A percentile compares a stretch with the other conserved stretches of the same genome.
These are phyloP conservation scores for Umbilicaria muhlenbergii DNA, from an alignment of 495 filamentous ascomycete species.

Conservation along the genomic window DNA sequence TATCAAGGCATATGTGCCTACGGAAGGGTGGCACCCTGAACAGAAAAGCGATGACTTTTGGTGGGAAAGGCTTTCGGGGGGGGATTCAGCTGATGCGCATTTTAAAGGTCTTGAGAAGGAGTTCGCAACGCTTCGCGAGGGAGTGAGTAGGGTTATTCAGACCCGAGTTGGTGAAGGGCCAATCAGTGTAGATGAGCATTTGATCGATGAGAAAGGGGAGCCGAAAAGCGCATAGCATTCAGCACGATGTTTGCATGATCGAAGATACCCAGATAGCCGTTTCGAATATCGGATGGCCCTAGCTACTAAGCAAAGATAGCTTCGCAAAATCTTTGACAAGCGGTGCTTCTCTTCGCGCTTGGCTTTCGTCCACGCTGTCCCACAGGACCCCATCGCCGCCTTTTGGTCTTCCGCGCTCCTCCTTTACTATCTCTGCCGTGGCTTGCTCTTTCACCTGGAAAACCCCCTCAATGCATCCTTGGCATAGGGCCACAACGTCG, in stretches of 20 bases:
- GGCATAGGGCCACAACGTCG: slow-evolving; percentile 56
- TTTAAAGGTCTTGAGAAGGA: too few relatives aligned
- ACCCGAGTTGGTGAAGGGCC: slow-evolving; percentile 89
- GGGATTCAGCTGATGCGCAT: too few relatives aligned
- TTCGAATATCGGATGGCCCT: background rate
- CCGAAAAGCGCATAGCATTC: slow-evolving; percentile 20
- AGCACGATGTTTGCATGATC: slow-evolving; percentile 8
- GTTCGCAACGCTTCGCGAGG: slow-evolving; percentile 47
- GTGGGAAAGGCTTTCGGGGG: too few relatives aligned
- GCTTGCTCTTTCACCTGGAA: slow-evolving; percentile 30
- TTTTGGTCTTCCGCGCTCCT: slow-evolving; percentile 16
- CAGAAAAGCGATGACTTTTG: too few relatives aligned
- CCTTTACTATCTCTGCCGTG: slow-evolving; percentile 8
- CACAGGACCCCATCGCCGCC: slow-evolving; percentile 24
- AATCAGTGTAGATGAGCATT: slow-evolving; percentile 54
- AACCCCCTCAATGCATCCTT: slow-evolving; percentile 46
- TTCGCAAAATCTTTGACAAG: slow-evolving; percentile 31
- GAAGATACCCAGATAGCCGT: slow-evolving; percentile 1
- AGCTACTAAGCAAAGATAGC: slow-evolving; percentile 35
- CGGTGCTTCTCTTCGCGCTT: slow-evolving; percentile 21
- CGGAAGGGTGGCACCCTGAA: slow-evolving; percentile 19
- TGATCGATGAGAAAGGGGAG: slow-evolving; percentile 58
- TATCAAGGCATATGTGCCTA: slow-evolving; percentile 38
- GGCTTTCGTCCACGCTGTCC: slow-evolving; percentile 22
- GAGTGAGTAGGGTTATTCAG: slow-evolving; percentile 76